A percentile compares a stretch with the other conserved stretches of the same genome.
Evolutionary conservation across 2,329 filamentous ascomycete genomes (phyloP).

Genomic region (Alternaria longipes): DNA sequence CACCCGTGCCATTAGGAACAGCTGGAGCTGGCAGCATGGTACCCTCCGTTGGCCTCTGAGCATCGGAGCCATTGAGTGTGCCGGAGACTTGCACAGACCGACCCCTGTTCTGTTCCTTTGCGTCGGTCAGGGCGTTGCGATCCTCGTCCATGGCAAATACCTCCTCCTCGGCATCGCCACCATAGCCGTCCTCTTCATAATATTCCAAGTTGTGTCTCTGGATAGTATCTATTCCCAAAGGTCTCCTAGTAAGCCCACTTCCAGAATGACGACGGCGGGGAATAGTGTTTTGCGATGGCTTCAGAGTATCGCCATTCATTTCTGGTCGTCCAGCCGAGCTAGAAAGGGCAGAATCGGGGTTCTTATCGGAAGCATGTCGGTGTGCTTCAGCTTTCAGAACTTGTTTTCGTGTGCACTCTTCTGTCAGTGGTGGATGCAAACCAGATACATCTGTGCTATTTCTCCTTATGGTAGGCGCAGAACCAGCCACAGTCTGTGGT

Average conservation of each 20-base stretch:
- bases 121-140: slow-evolving; percentile 20
- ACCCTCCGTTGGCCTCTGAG: slow-evolving; percentile 22
- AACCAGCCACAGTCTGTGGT: slow-evolving; percentile 38
- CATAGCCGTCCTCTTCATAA: slow-evolving; percentile 88
- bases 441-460: slow-evolving; percentile 52
- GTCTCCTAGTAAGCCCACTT: slow-evolving; percentile 79
- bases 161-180: slow-evolving; percentile 76
- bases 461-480: slow-evolving; percentile 47
- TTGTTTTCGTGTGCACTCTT: slow-evolving; percentile 54
- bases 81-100: slow-evolving; percentile 6
- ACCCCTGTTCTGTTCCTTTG: slow-evolving; percentile 13
- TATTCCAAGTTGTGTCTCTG: slow-evolving; percentile 84
- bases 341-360: slow-evolving; percentile 20
- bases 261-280: slow-evolving; percentile 81
- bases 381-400: slow-evolving; percentile 54
- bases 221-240: slow-evolving; percentile 69
- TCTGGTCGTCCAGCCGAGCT: slow-evolving; percentile 21
- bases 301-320: slow-evolving; percentile 32
- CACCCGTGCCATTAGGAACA: slow-evolving; percentile 22
- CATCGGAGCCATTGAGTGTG: background rate
- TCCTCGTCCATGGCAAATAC: slow-evolving; percentile 74
- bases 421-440: slow-evolving; percentile 33
- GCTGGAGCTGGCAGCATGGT: slow-evolving; percentile 49
- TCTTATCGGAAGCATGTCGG: slow-evolving; percentile 39
- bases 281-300: slow-evolving; percentile 36